Percentiles rank a stretch among this genome's conserved stretches.
Conservation (phyloP, 1,284 basidiomycete species). For the Heterobasidion parviporum region DNA sequence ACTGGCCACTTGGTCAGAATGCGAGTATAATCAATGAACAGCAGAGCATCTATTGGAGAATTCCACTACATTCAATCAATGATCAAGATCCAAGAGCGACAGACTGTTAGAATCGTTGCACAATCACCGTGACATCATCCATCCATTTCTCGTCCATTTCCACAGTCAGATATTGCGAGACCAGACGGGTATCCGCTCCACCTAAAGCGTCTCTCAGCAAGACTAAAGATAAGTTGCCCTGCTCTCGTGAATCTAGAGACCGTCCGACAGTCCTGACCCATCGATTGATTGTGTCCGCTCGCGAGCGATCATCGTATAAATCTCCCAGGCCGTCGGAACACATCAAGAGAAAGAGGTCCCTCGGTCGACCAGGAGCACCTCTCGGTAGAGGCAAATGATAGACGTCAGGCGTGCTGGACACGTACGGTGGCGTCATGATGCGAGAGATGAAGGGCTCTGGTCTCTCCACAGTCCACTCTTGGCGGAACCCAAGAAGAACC, state of each 20-base stretch:
- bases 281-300: conserved; percentile 26
- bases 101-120: conserved; percentile 18
- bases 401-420: conserved; percentile 45
- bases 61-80: too few species aligned
- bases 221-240: conserved; percentile 37
- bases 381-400: conserved; percentile 26
- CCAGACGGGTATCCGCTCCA: conserved; percentile 37
- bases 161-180: conserved; percentile 53
- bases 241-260: conserved; percentile 13
- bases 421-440: conserved; percentile 51
- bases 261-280: conserved; percentile 32
- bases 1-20: too few species aligned
- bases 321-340: conserved; percentile 54
- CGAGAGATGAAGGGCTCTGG: conserved; percentile 35
- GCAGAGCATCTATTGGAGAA: too few species aligned
- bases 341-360: conserved; percentile 31
- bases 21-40: too few species aligned
- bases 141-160: conserved; percentile 60
- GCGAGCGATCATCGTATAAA: conserved; percentile 32
- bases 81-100: not conserved
- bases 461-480: conserved; percentile 36
- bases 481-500: conserved; percentile 38
- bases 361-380: conserved; percentile 3
- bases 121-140: conserved; percentile 61
- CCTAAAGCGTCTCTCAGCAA: conserved; percentile 53